Evolutionary conservation across 1,284 basidiomycete genomes (phyloP), one percentile per base, ranked within the genome.

Genomic region (Macrocybe sp.): DNA sequence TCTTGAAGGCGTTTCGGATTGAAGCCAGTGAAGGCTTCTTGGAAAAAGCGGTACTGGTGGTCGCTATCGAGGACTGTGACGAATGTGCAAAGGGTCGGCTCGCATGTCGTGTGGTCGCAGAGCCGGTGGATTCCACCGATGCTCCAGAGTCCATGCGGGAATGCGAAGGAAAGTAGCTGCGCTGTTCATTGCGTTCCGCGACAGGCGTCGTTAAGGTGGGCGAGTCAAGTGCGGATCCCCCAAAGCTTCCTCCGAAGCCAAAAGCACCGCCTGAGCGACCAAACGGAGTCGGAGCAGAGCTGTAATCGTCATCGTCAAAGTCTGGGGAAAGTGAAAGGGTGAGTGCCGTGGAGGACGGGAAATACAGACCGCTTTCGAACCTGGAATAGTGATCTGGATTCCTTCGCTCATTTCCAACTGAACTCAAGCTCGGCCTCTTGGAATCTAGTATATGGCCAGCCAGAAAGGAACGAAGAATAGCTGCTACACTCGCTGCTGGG

Each of bases 21-120:
- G 88, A 92, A 1, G 91, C 89, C 55, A 93, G 89, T 0, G 89
- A 91, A 1, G 88, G 68, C 55, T 92, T 92, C 70, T 92, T 92
- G 42, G 82, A 73, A 58, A 89, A 83, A 2, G 81, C 74, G 7
- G 64, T 66, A 31, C 66, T 60, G 2, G 72, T 72, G 2, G 76
- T 78, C 16, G 79, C 74, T 45, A 87, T 72, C 3, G 85, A 89
- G 1, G 83, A 78, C 54, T 85, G 83, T 6, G 85, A 70, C 16
- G 81, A 78, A 61, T 89, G 85, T 6, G 74, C 78, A 56, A 81
- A 82, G 9, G 81, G 74, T 60, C 71, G 73, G 52, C 55, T 74
- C 55, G 70, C 57, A 54, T 66, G 70, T 30, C 73, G 70, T 29
- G 74, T 74, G 10, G 73, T 73, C 14, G 70, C 68, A 11, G 87